These are phyloP conservation scores for Athelia sp. DNA, from an alignment of 1,284 basidiomycete genomes.

Conservation along the genomic window DNA sequence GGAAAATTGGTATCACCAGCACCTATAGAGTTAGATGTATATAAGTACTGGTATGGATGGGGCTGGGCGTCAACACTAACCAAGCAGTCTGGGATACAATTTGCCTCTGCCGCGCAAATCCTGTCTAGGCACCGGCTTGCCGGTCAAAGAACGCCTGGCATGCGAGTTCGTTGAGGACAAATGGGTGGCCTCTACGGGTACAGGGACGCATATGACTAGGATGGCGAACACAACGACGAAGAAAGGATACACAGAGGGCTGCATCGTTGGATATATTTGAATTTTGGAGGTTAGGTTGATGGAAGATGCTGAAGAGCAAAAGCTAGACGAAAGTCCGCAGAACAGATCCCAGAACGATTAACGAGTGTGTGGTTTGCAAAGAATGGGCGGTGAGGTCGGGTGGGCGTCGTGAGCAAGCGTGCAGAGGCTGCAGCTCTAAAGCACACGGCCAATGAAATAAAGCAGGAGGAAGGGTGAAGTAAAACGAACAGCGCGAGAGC, in stretches of 20 bases:
- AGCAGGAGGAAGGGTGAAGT: background rate
- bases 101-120: no score
- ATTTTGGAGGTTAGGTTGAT: background rate
- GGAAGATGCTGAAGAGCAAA: slow-evolving; percentile 1
- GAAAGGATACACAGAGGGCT: background rate
- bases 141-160: background rate
- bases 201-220: background rate
- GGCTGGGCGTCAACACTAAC: no score
- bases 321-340: no score
- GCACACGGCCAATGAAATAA: slow-evolving; percentile 1
- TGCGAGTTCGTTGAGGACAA: background rate
- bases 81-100: no score
- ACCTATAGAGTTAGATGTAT: no score
- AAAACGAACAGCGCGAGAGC: background rate
- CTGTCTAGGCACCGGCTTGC: no score
- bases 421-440: background rate
- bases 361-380: background rate
- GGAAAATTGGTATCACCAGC: no score
- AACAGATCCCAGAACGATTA: background rate
- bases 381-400: background rate
- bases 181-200: background rate
- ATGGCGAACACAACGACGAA: background rate
- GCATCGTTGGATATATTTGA: background rate
- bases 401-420: background rate
- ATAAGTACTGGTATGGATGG: no score